Percentiles rank a stretch among this genome's conserved stretches.
phyloP scores from a whole-genome alignment of 148 eudicot species.

The Vaccinium myrtillus region DNA sequence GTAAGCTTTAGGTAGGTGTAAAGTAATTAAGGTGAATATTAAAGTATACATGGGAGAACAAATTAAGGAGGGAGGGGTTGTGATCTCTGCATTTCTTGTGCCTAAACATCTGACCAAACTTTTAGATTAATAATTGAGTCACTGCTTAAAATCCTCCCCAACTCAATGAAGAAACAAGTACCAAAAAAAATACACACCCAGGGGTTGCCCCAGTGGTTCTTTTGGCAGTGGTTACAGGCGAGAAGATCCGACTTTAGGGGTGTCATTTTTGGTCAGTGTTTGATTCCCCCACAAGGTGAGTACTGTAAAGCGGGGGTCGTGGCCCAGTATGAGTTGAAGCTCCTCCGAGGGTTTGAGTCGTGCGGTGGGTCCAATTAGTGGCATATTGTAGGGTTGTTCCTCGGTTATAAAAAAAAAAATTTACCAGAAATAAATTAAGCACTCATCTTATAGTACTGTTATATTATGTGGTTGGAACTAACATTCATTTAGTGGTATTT shows the following conservation, averaged over 20 bases:
- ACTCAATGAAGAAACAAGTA: constrained; percentile 1
- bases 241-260: no score
- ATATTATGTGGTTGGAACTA: constrained; percentile 7
- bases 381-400: no score
- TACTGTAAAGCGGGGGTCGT: no score
- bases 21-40: constrained; percentile 31
- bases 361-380: no score
- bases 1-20: constrained; percentile 69
- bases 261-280: no score
- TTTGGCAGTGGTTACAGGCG: no score
- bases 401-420: no score
- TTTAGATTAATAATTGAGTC: constrained; percentile 32
- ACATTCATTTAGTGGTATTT: constrained; percentile 6
- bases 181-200: no score
- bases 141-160: constrained; percentile 20
- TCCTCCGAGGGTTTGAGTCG: no score
- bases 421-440: not conserved
- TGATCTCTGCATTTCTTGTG: constrained; percentile 24
- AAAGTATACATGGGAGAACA: constrained; percentile 21
- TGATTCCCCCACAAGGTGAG: no score
- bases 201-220: no score
- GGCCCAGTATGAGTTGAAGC: no score
- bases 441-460: not conserved
- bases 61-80: constrained; percentile 20
- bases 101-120: constrained; percentile 9